Conservation (phyloP, 495 filamentous ascomycete species). For the Lasiosphaeria hispida region DNA sequence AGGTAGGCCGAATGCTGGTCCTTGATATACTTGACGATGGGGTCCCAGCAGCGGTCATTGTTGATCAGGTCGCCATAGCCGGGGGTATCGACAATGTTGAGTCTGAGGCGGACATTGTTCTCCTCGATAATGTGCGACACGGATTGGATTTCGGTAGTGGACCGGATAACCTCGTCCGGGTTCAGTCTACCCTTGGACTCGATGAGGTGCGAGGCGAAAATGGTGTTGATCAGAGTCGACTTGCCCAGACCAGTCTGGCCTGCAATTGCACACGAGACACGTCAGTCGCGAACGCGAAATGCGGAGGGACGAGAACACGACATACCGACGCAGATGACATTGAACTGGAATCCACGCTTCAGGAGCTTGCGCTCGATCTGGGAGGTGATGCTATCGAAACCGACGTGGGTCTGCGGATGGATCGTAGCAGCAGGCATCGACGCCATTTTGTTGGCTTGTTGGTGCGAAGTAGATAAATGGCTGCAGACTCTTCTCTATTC, state of each 20-base stretch:
- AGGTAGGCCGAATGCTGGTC: constrained; percentile 99
- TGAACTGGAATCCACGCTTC: constrained; percentile 99
- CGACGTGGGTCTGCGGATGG: constrained; percentile 94
- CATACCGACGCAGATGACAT: constrained; percentile 99
- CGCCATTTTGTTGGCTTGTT: constrained; percentile 40
- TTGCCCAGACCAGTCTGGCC: constrained; percentile 98
- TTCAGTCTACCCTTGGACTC: constrained; percentile 94
- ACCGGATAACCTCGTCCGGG: constrained; percentile 87
- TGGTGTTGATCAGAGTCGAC: constrained; percentile 99
- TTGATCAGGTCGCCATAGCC: constrained; percentile 99
- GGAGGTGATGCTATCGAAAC: constrained; percentile 98
- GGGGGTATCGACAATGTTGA: constrained; percentile 97
- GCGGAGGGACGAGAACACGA: constrained; percentile 24
- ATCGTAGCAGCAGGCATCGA: constrained; percentile 51
- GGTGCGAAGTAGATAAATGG: constrained; percentile 24
- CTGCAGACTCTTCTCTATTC: constrained; percentile 32
- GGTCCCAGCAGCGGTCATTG: constrained; percentile 99
- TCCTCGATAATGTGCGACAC: constrained; percentile 99
- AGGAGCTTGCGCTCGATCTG: constrained; percentile 99
- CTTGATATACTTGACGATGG: constrained; percentile 99
- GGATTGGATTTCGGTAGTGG: constrained; percentile 96
- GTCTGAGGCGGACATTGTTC: constrained; percentile 93
- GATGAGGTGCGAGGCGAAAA: constrained; percentile 99
- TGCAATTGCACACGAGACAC: constrained; percentile 43
- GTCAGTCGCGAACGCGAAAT: constrained; percentile 33